These are phyloP conservation scores for Creolimax fragrantissima DNA, from an alignment of 78 protist species.

Conservation along the genomic window DNA sequence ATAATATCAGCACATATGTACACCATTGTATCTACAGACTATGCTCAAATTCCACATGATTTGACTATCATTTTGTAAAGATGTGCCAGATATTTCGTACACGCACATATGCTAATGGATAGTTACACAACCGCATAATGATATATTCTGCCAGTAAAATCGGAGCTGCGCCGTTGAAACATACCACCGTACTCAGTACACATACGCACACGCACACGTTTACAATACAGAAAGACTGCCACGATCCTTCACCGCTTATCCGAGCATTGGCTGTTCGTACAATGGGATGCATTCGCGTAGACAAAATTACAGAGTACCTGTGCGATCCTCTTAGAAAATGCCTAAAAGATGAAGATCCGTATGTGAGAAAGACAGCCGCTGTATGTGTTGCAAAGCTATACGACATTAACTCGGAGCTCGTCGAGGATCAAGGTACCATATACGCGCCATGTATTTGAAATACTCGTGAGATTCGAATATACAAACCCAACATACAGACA, in stretches of 20 bases:
- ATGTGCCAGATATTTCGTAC: too few relatives aligned
- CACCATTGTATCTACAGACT: too few relatives aligned
- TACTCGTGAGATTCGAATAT: too few relatives aligned
- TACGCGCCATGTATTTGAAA: too few relatives aligned
- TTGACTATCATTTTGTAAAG: too few relatives aligned
- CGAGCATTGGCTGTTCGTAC: slow-evolving; percentile 98
- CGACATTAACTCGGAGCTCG: slow-evolving; percentile 80
- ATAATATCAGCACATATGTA: too few relatives aligned
- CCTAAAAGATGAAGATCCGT: slow-evolving; percentile 89
- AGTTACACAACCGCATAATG: too few relatives aligned
- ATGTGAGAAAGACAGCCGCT: slow-evolving; percentile 97
- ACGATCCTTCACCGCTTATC: slow-evolving; percentile 86
- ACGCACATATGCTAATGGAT: too few relatives aligned
- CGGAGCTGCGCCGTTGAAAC: too few relatives aligned
- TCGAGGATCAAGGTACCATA: slow-evolving; percentile 87
- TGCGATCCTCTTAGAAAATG: slow-evolving; percentile 79
- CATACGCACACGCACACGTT: not conserved
- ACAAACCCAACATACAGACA: too few relatives aligned
- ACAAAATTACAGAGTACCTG: slow-evolving; percentile 82
- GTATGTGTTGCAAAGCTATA: slow-evolving; percentile 92
- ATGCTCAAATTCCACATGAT: too few relatives aligned
- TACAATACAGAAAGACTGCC: slow-evolving; percentile 77
- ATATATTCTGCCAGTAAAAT: too few relatives aligned
- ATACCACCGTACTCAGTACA: not conserved
- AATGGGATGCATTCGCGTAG: slow-evolving; percentile 97